A percentile compares a stretch with the other conserved stretches of the same genome.
These are phyloP conservation scores for Phytophthora podocarpi DNA, from an alignment of 352 stramenopile species.

Conservation along the genomic window DNA sequence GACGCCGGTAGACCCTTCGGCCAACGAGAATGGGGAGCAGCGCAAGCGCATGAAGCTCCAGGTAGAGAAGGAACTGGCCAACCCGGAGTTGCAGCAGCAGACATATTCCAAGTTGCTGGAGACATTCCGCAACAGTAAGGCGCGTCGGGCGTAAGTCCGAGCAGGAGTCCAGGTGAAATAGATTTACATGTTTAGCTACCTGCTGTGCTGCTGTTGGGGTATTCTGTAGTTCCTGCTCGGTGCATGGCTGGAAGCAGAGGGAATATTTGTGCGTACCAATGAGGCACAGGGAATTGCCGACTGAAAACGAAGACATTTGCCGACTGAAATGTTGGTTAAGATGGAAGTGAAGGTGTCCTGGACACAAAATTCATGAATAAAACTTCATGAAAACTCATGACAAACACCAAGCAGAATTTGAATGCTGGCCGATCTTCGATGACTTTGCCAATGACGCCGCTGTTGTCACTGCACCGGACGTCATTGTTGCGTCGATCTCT, in stretches of 20 bases:
- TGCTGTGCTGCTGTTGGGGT: background rate
- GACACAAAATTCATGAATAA: too few species aligned
- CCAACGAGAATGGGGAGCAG: constrained; percentile 39
- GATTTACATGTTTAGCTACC: constrained; percentile 36
- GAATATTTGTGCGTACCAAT: too few species aligned
- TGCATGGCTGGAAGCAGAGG: too few species aligned
- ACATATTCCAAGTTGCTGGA: constrained; percentile 77
- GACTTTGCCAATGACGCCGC: too few species aligned
- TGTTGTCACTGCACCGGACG: constrained; percentile 6
- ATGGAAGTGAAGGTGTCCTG: too few species aligned
- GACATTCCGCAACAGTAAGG: constrained; percentile 58
- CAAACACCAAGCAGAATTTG: too few species aligned
- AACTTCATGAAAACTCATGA: too few species aligned
- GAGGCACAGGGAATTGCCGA: too few species aligned
- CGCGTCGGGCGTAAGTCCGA: constrained; percentile 25
- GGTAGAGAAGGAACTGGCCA: constrained; percentile 71
- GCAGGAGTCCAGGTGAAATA: constrained; percentile 33
- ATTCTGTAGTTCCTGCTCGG: background rate
- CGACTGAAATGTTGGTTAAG: too few species aligned
- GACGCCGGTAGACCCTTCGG: constrained; percentile 5
- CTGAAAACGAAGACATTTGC: too few species aligned
- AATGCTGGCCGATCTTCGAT: too few species aligned
- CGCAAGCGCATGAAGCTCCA: constrained; percentile 70
- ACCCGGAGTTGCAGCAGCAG: constrained; percentile 57
- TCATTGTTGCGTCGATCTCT: background rate